Evolutionary conservation across 768 basidiomycete species (phyloP).

Genomic region (Termitomyces sp.): DNA sequence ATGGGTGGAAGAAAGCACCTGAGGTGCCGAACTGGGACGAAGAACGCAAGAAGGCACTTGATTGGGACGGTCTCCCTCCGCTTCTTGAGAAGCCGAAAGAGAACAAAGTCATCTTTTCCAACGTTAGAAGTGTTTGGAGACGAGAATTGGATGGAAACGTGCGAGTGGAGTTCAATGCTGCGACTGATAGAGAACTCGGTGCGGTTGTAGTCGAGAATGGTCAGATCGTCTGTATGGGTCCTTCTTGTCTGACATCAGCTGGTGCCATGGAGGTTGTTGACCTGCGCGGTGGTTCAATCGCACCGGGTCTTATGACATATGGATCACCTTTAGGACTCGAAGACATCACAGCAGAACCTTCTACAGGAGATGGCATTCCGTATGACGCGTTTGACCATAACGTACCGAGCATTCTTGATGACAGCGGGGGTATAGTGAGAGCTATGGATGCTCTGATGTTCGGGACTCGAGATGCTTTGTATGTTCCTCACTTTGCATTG

Average conservation of each 20-base stretch:
- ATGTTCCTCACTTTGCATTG: conserved; percentile 24
- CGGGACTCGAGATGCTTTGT: conserved; percentile 70
- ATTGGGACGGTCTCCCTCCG: conserved; percentile 70
- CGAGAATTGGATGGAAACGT: conserved; percentile 25
- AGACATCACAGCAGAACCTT: conserved; percentile 68
- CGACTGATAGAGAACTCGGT: conserved; percentile 16
- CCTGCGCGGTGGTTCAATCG: conserved; percentile 61
- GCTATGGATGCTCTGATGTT: conserved; percentile 73
- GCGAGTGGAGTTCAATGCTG: conserved; percentile 24
- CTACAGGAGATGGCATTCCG: conserved; percentile 58
- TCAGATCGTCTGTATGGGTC: conserved; percentile 45
- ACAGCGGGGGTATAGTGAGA: conserved; percentile 48
- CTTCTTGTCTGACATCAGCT: conserved; percentile 22
- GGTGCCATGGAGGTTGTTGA: conserved; percentile 38
- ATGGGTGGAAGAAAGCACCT: conserved; percentile 42
- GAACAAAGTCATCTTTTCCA: conserved; percentile 50
- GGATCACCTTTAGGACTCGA: conserved; percentile 71
- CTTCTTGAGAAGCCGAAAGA: conserved; percentile 33
- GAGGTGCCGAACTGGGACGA: conserved; percentile 57
- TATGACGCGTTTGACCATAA: conserved; percentile 49
- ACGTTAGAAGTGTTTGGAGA: conserved; percentile 52
- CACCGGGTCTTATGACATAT: conserved; percentile 60
- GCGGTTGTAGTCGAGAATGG: conserved; percentile 45
- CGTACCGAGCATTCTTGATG: conserved; percentile 39
- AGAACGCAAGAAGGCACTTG: conserved; percentile 52